A percentile compares a stretch with the other conserved stretches of the same genome.
Evolutionary conservation across 192 early-diverging fungal genomes (phyloP).

Genomic region (Coemansia sp.): DNA sequence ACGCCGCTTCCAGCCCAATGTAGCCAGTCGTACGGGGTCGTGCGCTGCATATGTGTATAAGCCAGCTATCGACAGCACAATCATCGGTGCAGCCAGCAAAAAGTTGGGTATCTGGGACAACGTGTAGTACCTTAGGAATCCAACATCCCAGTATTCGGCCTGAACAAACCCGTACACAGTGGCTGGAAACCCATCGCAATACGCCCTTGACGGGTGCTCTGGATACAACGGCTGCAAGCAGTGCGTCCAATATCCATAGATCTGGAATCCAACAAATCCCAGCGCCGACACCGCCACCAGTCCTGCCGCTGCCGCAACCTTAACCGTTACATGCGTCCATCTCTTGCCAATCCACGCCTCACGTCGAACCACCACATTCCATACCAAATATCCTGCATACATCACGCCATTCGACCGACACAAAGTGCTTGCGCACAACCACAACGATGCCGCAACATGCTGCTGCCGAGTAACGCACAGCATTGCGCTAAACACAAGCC

Average conservation of each 20-base stretch:
- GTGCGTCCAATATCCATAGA: constrained; percentile 60
- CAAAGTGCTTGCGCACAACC: constrained; percentile 60
- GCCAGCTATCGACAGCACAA: constrained; percentile 54
- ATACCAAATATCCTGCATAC: constrained; percentile 82
- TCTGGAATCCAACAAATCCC: constrained; percentile 66
- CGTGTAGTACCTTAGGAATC: constrained; percentile 82
- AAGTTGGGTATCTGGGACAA: constrained; percentile 89
- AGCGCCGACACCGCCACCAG: constrained; percentile 53
- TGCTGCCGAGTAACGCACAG: constrained; percentile 45
- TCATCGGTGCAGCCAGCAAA: constrained; percentile 78
- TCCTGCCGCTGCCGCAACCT: constrained; percentile 14
- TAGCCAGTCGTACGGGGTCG: constrained; percentile 45
- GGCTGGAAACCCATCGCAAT: constrained; percentile 66
- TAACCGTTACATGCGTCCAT: not conserved
- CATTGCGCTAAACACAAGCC: constrained; percentile 80
- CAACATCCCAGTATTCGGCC: constrained; percentile 83
- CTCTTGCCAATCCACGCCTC: constrained; percentile 3
- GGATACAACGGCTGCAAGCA: constrained; percentile 51
- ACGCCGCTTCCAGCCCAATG: no score
- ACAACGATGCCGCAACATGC: constrained; percentile 63
- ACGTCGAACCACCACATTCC: constrained; percentile 56
- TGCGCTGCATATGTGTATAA: constrained; percentile 58
- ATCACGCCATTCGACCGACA: constrained; percentile 80
- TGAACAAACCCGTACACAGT: constrained; percentile 84
- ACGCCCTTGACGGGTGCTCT: constrained; percentile 47